Evolutionary conservation across 2,329 filamentous ascomycete genomes (phyloP).

Genomic region (Graphilbum fragrans): DNA sequence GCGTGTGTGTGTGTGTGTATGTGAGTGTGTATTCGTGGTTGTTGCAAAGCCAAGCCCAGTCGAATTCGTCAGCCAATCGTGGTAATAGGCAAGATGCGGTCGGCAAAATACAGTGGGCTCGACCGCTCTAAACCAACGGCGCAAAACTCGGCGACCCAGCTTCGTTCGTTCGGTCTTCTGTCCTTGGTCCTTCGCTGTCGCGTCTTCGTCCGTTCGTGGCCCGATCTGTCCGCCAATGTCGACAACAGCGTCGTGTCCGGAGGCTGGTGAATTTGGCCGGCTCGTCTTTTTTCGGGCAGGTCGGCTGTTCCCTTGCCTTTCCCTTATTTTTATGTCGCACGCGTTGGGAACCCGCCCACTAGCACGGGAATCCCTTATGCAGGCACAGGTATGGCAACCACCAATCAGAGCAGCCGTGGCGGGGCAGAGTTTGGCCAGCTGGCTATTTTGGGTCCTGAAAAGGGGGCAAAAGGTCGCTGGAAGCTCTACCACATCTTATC

Average conservation of each 20-base stretch:
- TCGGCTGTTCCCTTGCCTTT: not conserved
- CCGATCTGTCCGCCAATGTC: too few relatives aligned
- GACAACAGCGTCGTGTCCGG: too few relatives aligned
- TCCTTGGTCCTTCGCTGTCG: not conserved
- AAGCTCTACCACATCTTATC: too few relatives aligned
- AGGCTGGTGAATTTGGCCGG: too few relatives aligned
- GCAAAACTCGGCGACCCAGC: not conserved
- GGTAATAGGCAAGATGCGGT: not conserved
- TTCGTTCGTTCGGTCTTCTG: not conserved
- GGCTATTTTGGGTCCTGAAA: slow-evolving; percentile 3
- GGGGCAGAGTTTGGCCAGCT: not conserved
- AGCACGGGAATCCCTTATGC: slow-evolving; percentile 9
- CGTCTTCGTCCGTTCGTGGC: not conserved
- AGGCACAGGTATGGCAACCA: slow-evolving; percentile 7
- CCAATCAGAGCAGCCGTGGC: slow-evolving; percentile 6
- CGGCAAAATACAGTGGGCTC: not conserved
- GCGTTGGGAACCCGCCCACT: slow-evolving; percentile 1
- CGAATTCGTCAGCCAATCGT: not conserved
- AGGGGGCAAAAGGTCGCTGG: too few relatives aligned
- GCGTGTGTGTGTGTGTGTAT: not conserved
- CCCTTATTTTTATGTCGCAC: slow-evolving; percentile 2
- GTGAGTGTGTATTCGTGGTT: too few relatives aligned
- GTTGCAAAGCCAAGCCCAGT: too few relatives aligned
- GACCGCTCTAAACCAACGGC: not conserved
- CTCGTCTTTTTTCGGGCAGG: not conserved